Conservation (phyloP, 768 basidiomycete genomes). For the Naganishia antarctica region DNA sequence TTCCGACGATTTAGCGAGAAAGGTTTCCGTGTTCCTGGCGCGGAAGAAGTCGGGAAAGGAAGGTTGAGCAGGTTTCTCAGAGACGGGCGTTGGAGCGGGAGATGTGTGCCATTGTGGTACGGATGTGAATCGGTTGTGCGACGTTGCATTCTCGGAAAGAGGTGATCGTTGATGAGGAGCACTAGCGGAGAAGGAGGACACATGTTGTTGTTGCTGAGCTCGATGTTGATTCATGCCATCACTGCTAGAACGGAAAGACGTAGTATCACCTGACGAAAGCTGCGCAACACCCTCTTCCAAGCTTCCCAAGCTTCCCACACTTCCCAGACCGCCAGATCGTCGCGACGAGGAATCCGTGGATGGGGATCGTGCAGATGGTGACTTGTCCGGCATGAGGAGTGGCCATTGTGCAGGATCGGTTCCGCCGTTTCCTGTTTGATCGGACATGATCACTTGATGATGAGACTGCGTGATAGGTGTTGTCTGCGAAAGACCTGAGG, state of each 20-base stretch:
- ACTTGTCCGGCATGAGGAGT: neutral
- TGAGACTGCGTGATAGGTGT: too few relatives aligned
- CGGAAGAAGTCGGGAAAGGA: conserved; percentile 9
- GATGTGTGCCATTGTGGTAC: conserved; percentile 1
- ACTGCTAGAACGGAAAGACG: neutral
- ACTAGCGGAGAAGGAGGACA: neutral
- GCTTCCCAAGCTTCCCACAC: conserved; percentile 13
- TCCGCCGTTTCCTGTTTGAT: neutral
- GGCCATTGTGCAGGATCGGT: conserved; percentile 10
- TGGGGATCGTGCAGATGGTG: neutral
- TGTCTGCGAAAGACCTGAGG: neutral
- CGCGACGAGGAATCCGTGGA: conserved; percentile 4
- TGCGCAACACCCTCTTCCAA: conserved; percentile 20
- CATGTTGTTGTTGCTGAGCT: neutral
- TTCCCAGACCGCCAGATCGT: neutral
- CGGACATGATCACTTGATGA: neutral
- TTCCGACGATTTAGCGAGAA: neutral
- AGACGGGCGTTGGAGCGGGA: neutral
- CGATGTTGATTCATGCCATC: neutral
- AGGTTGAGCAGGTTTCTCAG: neutral
- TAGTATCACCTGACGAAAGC: neutral
- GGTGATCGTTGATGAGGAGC: neutral
- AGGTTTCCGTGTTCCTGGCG: conserved; percentile 3
- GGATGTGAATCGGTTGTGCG: neutral
- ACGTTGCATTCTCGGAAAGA: neutral